Base-by-base conservation (phyloP, 2,329 filamentous ascomycete species). In the Herpotrichia juniperi region DNA sequence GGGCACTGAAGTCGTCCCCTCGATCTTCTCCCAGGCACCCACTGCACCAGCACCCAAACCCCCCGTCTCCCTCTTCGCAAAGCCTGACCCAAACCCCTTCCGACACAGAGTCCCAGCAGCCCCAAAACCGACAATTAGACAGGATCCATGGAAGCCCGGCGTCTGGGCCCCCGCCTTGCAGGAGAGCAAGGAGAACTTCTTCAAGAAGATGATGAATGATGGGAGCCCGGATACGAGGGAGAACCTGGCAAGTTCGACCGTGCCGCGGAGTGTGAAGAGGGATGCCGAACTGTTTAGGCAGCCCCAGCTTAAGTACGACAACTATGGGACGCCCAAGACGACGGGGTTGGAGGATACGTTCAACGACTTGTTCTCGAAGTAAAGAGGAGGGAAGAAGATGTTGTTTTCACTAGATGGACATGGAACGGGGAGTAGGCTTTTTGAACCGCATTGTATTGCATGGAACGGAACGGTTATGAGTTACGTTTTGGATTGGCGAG, bases 91-190 rank as follows among this genome's bases (percentile, higher is more conserved):
- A 58, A 78, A 74, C 62, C 83, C 87, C 1, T 91, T 92, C 65
- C 87, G 85, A 79, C 88, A 85, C 73, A 85, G 82, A 51, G 81
- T 91, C 2, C 89, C 89, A 3, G 80, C 86, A 0, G 87, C 87
- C 1, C 89, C 89, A 12, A 83, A 81, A 12, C 83, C 81, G n/a
- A 86, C 87, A 19, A 86, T 87, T 2, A 83, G 86, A 34, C 79
- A 83, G 26, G 89, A 88, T 53, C 86, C 87, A 1, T 81, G 82
- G 4, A 83, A 82, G 53, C 57, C 58, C 0, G 50, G 52, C 7
- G 53, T 64, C 19, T 69, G 65, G 64, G 76, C 79, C 30, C 81
- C 84, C 0, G 73, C 81, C 1, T 74, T 87, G 22, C 76, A 78
- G 66, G 62, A 82, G 69, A 60, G 79, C 66, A 77, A 79, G 54